Evolutionary conservation across 495 filamentous ascomycete genomes (phyloP).

Genomic region (Aspergillus baeticus): DNA sequence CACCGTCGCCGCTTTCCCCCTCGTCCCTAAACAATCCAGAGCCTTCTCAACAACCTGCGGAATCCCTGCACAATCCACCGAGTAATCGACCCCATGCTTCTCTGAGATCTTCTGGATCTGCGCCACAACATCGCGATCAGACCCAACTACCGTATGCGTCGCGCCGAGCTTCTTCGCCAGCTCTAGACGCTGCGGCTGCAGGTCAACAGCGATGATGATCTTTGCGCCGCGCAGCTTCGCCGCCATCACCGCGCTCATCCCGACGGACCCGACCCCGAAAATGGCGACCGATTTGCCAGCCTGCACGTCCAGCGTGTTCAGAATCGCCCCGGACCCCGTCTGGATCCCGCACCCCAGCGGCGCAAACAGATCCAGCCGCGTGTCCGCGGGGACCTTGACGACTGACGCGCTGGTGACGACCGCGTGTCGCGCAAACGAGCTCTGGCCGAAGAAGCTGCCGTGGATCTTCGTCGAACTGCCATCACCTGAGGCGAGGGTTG

Average conservation of each 20-base stretch:
- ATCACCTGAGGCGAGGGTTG: not conserved
- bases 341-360: constrained; percentile 43
- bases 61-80: constrained; percentile 16
- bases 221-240: constrained; percentile 3
- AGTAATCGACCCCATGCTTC: constrained; percentile 11
- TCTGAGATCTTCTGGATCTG: constrained; percentile 4
- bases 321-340: constrained; percentile 35
- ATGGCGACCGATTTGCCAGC: constrained; percentile 22
- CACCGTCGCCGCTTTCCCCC: constrained; percentile 14
- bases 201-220: constrained; percentile 35
- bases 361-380: constrained; percentile 27
- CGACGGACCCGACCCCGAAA: constrained; percentile 34
- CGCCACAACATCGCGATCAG: not conserved
- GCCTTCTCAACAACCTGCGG: constrained; percentile 17
- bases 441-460: constrained; percentile 36
- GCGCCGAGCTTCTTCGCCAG: constrained; percentile 37
- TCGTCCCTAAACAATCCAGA: constrained; percentile 15
- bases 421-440: constrained; percentile 29
- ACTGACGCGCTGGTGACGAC: constrained; percentile 20
- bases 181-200: constrained; percentile 28
- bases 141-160: constrained; percentile 18
- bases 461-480: constrained; percentile 13
- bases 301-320: constrained; percentile 26
- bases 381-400: constrained; percentile 23
- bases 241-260: constrained; percentile 32